Evolutionary conservation across 2,329 filamentous ascomycete genomes (phyloP).

Genomic region (Elsinoe batatas): DNA sequence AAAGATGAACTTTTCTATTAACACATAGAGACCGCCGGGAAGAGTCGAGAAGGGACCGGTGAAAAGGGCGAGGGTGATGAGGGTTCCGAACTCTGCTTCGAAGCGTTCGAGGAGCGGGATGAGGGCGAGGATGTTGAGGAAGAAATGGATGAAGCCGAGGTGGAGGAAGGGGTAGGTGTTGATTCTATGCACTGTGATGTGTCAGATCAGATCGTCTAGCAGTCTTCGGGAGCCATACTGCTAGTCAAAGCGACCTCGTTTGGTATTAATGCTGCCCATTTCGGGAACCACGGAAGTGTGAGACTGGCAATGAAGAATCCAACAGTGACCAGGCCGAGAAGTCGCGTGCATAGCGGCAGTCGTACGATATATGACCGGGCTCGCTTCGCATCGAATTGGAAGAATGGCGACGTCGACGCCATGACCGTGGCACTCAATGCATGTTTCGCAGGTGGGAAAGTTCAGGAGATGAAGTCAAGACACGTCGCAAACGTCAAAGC

Average conservation of each 20-base stretch:
- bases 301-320: slow-evolving; percentile 60
- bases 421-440: slow-evolving; percentile 22
- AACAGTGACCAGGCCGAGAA: slow-evolving; percentile 56
- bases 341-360: slow-evolving; percentile 78
- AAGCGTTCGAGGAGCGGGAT: slow-evolving; percentile 88
- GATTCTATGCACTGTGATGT: slow-evolving; percentile 68
- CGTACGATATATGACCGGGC: slow-evolving; percentile 73
- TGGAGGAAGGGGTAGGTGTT: slow-evolving; percentile 91
- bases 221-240: slow-evolving; percentile 44
- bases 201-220: background rate
- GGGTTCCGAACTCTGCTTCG: slow-evolving; percentile 81
- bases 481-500: slow-evolving; percentile 5
- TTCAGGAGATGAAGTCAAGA: slow-evolving; percentile 5
- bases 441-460: slow-evolving; percentile 2
- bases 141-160: slow-evolving; percentile 64
- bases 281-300: slow-evolving; percentile 59
- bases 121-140: slow-evolving; percentile 70
- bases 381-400: slow-evolving; percentile 60
- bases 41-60: slow-evolving; percentile 59
- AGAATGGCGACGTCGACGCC: slow-evolving; percentile 34
- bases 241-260: slow-evolving; percentile 60
- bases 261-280: slow-evolving; percentile 73
- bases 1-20: slow-evolving; percentile 66
- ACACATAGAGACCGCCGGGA: slow-evolving; percentile 69
- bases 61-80: slow-evolving; percentile 79